These are phyloP conservation scores for Neonectria faginata DNA, from an alignment of 2,329 filamentous ascomycete genomes.

Conservation along the genomic window DNA sequence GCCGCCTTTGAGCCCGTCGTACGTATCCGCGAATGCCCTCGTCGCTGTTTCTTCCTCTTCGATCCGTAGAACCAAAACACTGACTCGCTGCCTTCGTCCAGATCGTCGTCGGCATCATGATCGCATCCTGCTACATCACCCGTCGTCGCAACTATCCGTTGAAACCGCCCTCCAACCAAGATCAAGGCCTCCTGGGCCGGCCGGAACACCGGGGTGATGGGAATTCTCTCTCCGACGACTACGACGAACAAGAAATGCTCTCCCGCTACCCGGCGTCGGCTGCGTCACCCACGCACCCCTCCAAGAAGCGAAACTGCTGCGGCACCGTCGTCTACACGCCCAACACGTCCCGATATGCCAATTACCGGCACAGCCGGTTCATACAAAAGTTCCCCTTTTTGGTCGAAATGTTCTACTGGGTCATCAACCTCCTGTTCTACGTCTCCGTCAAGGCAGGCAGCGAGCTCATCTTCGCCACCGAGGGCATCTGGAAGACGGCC, in stretches of 20 bases:
- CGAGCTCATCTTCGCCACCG: slow-evolving; percentile 51
- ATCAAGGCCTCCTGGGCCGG: slow-evolving; percentile 42
- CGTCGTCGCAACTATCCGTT: slow-evolving; percentile 44
- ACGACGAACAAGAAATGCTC: slow-evolving; percentile 39
- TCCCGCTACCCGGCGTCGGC: slow-evolving; percentile 24
- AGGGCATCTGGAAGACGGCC: slow-evolving; percentile 65
- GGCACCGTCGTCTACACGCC: slow-evolving; percentile 64
- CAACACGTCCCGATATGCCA: slow-evolving; percentile 70
- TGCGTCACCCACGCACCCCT: slow-evolving; percentile 49
- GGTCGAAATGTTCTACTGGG: slow-evolving; percentile 81
- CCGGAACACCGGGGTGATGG: slow-evolving; percentile 41
- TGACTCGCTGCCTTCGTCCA: slow-evolving; percentile 23
- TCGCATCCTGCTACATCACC: slow-evolving; percentile 47
- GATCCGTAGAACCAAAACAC: neutral
- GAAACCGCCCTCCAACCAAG: slow-evolving; percentile 32
- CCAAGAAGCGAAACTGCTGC: slow-evolving; percentile 64
- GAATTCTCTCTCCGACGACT: slow-evolving; percentile 29
- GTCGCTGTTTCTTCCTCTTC: neutral
- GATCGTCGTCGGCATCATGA: slow-evolving; percentile 46
- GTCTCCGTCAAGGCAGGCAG: slow-evolving; percentile 43
- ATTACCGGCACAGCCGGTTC: slow-evolving; percentile 70
- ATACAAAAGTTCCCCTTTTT: slow-evolving; percentile 75
- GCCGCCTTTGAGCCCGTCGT: slow-evolving; percentile 31
- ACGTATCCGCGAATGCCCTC: slow-evolving; percentile 20
- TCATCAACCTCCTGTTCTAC: slow-evolving; percentile 74